Conservation (phyloP, 1,284 basidiomycete genomes). For the Sutorius eximius region DNA sequence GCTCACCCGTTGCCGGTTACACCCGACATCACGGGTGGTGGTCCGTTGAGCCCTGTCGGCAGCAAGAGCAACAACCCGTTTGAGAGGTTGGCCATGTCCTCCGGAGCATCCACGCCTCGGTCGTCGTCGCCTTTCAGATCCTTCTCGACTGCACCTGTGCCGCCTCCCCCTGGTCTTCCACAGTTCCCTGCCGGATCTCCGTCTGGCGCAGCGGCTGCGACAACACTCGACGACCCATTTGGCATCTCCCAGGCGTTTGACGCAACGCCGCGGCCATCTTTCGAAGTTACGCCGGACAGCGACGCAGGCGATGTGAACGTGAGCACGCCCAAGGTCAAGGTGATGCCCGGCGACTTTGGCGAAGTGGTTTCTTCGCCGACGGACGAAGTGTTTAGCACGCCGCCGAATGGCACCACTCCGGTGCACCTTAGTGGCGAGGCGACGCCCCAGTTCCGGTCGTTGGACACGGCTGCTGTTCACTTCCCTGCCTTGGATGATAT, state of each 20-base stretch:
- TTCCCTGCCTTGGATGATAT: conserved; percentile 50
- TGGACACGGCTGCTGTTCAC: conserved; percentile 36
- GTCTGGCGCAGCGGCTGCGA: conserved; percentile 13
- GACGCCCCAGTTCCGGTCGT: conserved; percentile 26
- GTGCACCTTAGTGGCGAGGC: conserved; percentile 15
- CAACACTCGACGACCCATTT: conserved; percentile 51
- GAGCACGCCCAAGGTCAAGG: conserved; percentile 22
- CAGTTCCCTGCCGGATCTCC: conserved; percentile 18
- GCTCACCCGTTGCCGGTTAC: conserved; percentile 68
- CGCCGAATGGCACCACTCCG: conserved; percentile 48
- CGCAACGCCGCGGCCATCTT: conserved; percentile 20
- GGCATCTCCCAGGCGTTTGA: conserved; percentile 52
- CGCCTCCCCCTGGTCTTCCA: conserved; percentile 28
- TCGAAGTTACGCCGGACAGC: conserved; percentile 23
- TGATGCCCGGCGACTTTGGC: conserved; percentile 11
- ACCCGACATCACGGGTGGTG: conserved; percentile 47
- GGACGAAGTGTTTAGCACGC: conserved; percentile 63
- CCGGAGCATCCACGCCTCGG: conserved; percentile 46
- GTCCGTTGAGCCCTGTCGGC: conserved; percentile 40
- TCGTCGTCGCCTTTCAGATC: conserved; percentile 59
- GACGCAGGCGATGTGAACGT: conserved; percentile 27
- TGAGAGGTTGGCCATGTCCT: conserved; percentile 64
- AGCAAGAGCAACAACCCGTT: conserved; percentile 92
- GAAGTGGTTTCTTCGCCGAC: conserved; percentile 33
- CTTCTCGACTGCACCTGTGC: conserved; percentile 42